Evolutionary conservation across 1,284 basidiomycete species (phyloP).

Genomic region (Xerocomus cyaneibrunnescens): DNA sequence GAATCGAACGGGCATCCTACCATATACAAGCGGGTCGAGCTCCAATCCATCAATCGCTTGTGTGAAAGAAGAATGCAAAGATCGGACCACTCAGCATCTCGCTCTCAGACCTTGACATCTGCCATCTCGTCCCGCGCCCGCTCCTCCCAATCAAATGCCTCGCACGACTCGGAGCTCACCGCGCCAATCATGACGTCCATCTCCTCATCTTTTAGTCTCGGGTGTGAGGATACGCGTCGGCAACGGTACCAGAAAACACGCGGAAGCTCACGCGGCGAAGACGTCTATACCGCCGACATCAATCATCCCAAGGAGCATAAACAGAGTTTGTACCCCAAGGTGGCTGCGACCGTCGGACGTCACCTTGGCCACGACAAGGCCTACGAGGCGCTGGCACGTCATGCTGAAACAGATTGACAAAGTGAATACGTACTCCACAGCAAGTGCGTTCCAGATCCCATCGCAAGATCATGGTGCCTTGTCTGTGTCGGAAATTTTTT

Average conservation of each 20-base stretch:
- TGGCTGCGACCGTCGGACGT: constrained; percentile 65
- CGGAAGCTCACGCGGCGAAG: constrained; percentile 40
- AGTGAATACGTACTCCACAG: constrained; percentile 59
- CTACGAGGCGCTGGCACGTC: too few species aligned
- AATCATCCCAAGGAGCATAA: constrained; percentile 67
- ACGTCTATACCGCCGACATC: constrained; percentile 52
- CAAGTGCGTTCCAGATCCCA: constrained; percentile 75
- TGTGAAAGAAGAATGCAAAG: too few species aligned
- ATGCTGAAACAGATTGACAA: too few species aligned
- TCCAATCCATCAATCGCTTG: too few species aligned
- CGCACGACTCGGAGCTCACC: constrained; percentile 56
- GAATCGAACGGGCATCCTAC: too few species aligned
- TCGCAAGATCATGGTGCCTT: constrained; percentile 72
- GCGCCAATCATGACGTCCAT: constrained; percentile 83
- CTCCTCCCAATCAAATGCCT: constrained; percentile 50
- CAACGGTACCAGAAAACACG: too few species aligned
- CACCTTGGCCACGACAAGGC: constrained; percentile 72
- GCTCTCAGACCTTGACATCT: constrained; percentile 4
- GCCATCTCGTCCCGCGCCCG: constrained; percentile 13
- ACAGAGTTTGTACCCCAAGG: constrained; percentile 66
- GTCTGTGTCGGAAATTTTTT: constrained; percentile 86
- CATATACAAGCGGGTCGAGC: too few species aligned
- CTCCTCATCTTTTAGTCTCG: constrained; percentile 78
- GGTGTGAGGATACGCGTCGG: constrained; percentile 51
- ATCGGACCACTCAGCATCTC: too few species aligned